Evolutionary conservation across 2,329 filamentous ascomycete genomes (phyloP).

Genomic region (Penicillium decumbens): DNA sequence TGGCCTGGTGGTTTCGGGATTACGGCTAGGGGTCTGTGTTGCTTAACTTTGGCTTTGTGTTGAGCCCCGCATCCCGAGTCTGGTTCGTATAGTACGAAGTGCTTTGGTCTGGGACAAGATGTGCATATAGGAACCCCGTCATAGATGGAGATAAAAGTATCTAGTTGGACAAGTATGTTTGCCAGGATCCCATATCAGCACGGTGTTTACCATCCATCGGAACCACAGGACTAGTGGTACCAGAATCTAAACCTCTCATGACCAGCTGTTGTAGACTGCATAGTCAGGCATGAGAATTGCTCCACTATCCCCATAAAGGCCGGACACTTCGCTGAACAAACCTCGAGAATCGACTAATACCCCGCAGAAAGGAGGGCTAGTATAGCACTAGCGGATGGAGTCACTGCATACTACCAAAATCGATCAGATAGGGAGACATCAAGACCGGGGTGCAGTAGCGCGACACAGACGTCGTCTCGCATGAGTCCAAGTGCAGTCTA

Average conservation of each 20-base stretch:
- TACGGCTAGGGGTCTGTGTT: background rate
- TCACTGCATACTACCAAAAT: background rate
- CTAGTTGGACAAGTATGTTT: background rate
- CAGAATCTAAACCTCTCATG: background rate
- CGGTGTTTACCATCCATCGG: background rate
- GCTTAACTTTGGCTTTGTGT: background rate
- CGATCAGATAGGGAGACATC: background rate
- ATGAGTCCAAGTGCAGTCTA: background rate
- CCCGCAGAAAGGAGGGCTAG: background rate
- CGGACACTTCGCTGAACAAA: background rate
- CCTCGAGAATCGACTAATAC: background rate
- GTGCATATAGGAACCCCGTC: background rate
- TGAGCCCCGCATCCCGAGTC: background rate
- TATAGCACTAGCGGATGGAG: background rate
- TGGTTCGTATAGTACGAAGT: background rate
- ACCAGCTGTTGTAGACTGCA: background rate
- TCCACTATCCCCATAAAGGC: background rate
- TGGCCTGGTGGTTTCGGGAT: no score
- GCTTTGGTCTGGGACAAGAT: background rate
- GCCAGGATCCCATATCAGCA: no score
- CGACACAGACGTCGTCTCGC: conserved; percentile 18
- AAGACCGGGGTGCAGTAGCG: conserved; percentile 1
- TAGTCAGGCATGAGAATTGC: background rate
- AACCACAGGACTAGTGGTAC: background rate
- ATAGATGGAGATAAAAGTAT: background rate